Evolutionary conservation across 2,329 filamentous ascomycete species (phyloP).

Genomic region (Verticillium alfalfae): DNA sequence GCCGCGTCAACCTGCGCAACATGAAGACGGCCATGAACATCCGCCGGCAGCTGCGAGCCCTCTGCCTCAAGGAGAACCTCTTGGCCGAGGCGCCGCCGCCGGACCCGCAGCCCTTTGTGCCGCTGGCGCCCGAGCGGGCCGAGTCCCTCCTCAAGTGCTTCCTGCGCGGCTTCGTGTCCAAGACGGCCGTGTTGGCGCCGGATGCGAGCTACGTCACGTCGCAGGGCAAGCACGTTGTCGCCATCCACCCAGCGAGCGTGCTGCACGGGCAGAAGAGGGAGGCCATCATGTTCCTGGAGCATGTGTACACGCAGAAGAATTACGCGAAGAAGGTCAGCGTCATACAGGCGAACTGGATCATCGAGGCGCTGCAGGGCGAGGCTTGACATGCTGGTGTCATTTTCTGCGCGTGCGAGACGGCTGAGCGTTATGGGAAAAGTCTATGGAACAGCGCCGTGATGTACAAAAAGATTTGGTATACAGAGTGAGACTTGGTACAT

Average conservation of each 20-base stretch:
- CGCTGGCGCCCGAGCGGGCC: conserved; percentile 47
- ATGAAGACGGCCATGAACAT: conserved; percentile 60
- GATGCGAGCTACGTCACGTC: conserved; percentile 57
- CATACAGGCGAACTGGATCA: conserved; percentile 55
- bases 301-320: conserved; percentile 61
- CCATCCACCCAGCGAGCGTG: conserved; percentile 58
- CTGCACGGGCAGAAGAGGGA: conserved; percentile 58
- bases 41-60: conserved; percentile 52
- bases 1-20: conserved; percentile 52
- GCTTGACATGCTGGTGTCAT: not conserved
- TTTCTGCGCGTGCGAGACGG: no score
- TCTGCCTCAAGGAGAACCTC: conserved; percentile 49
- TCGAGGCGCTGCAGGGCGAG: conserved; percentile 34
- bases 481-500: not conserved
- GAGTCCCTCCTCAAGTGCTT: conserved; percentile 55
- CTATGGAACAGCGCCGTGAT: conserved; percentile 2
- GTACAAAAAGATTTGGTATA: not conserved
- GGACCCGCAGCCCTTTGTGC: conserved; percentile 52
- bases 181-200: conserved; percentile 54
- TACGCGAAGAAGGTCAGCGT: conserved; percentile 63
- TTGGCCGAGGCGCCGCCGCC: conserved; percentile 36
- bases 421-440: not conserved
- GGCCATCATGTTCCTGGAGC: conserved; percentile 64
- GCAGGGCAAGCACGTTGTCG: conserved; percentile 54
- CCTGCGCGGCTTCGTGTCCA: conserved; percentile 53